Evolutionary conservation across 257 asterid species (phyloP), one percentile per base, ranked within the genome.

Genomic region (Vinca minor): DNA sequence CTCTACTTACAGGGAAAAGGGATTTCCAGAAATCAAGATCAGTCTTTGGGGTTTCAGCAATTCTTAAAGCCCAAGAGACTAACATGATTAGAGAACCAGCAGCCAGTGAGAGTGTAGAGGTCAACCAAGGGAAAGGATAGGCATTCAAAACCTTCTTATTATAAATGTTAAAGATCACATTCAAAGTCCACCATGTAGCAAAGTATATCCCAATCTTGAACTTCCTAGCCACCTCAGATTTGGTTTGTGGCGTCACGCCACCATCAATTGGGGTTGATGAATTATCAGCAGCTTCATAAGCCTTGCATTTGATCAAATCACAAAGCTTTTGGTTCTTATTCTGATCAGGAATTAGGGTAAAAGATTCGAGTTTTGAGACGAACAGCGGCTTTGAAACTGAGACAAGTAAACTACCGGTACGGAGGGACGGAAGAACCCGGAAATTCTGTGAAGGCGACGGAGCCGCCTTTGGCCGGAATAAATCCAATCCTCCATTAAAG

Each of bases 21-120:
- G 91, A 75, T 49, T 87, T 93, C 97, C 98, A 93, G 78, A 89
- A 93, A n/a, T 92, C 96, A 56, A 89, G 82, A 79, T 93, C 98
- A 63, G 97, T 93, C 61, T 85, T 84, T 1, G 97, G 98, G 7
- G 85, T 31, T 64, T 93, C 98, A 1, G 88, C 97, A 31, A 93
- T 84, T 75, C 96, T 76, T 46, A 84, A 59, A 31, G 84, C 86
- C 96, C 98, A 92, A 8, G 98, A 87, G 67, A 89, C 31, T 63
- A 93, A 52, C 98, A 93, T 93, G 73, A 89, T 89, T 21, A 85
- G 64, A 17, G 98, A 93, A 28, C 98, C 98, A 65, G 95, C 90
- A 48, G 98, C 97, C 36, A 89, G 66, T 0, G 97, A 93, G 9
- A 89, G 89, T 34, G 97, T 89, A 31, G 98, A 93, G 53, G 97